phyloP scores from a whole-genome alignment of 805 yeast genomes.

The Barnettozyma botsteinii region DNA sequence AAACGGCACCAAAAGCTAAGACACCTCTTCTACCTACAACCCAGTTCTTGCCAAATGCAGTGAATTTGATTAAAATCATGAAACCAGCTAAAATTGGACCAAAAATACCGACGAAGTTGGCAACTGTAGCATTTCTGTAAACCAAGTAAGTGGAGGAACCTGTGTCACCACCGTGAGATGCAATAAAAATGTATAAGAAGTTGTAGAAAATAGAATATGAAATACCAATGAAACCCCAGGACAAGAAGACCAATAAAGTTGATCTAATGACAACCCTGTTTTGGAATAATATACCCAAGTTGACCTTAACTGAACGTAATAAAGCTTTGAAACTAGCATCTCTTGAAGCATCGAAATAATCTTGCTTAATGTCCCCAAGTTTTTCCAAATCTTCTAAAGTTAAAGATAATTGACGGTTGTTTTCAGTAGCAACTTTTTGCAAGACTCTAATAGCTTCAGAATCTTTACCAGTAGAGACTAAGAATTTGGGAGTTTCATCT shows the following conservation, averaged over 20 bases:
- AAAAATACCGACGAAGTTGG: constrained; percentile 38
- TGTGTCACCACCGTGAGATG: constrained; percentile 42
- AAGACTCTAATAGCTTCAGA: constrained; percentile 41
- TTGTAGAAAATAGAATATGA: constrained; percentile 49
- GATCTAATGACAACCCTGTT: constrained; percentile 34
- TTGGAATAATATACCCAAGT: constrained; percentile 40
- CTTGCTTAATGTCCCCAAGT: constrained; percentile 37
- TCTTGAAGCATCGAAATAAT: constrained; percentile 20
- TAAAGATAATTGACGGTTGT: constrained; percentile 35
- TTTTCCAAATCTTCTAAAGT: constrained; percentile 41
- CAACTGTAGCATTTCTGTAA: constrained; percentile 43
- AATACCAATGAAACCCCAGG: constrained; percentile 53
- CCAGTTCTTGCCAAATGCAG: constrained; percentile 5
- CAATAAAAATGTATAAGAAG: constrained; percentile 46
- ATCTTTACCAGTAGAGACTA: constrained; percentile 44
- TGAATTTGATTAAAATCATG: constrained; percentile 17
- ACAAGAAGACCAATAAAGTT: constrained; percentile 36
- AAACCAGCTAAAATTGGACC: constrained; percentile 47
- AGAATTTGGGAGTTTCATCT: constrained; percentile 49
- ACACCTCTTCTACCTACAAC: constrained; percentile 54
- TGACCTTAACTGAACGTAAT: constrained; percentile 26
- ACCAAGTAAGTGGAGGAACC: constrained; percentile 35
- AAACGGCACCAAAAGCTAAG: constrained; percentile 43
- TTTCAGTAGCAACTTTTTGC: constrained; percentile 40
- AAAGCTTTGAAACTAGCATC: constrained; percentile 19